These are phyloP conservation scores for Candida schatavii DNA, from an alignment of 805 yeast species.

Conservation along the genomic window DNA sequence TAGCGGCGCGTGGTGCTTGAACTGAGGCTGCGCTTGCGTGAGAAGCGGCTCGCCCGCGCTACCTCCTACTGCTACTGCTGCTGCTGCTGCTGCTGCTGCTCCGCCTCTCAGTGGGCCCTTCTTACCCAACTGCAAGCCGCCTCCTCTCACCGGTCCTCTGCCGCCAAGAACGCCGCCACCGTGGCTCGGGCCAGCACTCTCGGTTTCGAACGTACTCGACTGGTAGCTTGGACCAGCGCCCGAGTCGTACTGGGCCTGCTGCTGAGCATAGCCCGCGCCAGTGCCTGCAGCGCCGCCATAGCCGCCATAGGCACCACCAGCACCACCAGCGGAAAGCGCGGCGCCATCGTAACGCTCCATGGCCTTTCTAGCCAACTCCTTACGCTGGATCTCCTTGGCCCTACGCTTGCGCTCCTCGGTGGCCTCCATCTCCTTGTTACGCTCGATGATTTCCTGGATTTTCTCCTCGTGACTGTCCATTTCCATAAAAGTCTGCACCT, in stretches of 20 bases:
- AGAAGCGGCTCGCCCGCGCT: slow-evolving; percentile 28
- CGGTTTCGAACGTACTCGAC: not conserved
- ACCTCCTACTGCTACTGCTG: slow-evolving; percentile 26
- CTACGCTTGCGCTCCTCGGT: slow-evolving; percentile 94
- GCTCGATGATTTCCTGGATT: slow-evolving; percentile 95
- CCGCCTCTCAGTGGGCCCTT: slow-evolving; percentile 17
- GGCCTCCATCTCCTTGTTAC: slow-evolving; percentile 95
- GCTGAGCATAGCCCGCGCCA: slow-evolving; percentile 15
- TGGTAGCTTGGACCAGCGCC: slow-evolving; percentile 8
- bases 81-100: slow-evolving; percentile 6
- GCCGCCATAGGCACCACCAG: not conserved
- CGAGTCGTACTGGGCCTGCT: slow-evolving; percentile 9
- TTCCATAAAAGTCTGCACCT: slow-evolving; percentile 84
- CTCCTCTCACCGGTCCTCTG: slow-evolving; percentile 47
- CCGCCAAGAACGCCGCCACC: slow-evolving; percentile 5
- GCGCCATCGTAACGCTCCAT: slow-evolving; percentile 40
- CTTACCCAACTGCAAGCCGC: slow-evolving; percentile 79
- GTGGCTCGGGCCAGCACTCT: not conserved
- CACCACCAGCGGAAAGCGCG: not conserved
- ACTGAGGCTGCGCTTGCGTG: slow-evolving; percentile 31
- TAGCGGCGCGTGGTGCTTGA: slow-evolving; percentile 22
- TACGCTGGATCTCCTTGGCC: slow-evolving; percentile 85
- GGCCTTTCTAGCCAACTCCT: slow-evolving; percentile 64
- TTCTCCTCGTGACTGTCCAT: slow-evolving; percentile 99
- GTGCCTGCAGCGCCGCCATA: slow-evolving; percentile 3